Base-by-base conservation (phyloP, 345 rosid species). In the Eucalyptus marginata region DNA sequence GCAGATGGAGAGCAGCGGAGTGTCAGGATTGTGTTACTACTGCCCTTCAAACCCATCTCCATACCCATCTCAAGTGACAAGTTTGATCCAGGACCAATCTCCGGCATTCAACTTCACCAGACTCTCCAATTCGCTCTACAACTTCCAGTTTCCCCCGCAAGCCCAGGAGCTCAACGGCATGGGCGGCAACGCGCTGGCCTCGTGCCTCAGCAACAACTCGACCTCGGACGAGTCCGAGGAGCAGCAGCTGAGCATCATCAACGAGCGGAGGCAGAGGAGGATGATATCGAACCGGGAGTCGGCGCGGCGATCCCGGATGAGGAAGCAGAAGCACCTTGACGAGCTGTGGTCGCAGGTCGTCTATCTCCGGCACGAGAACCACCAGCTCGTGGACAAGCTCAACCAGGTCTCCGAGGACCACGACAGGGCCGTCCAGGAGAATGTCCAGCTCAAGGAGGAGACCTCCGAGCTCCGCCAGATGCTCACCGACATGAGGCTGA, bases 281-380 rank as follows among this genome's bases (percentile, higher is more conserved):
- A 89, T 89, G 90, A 87, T 89, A 80, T 89, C 90, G 25, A 89
- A 89, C 87, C 51, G 90, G 87, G 90, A 89, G 59, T 89, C 90
- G 5, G 90, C 90, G 1, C 66, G 90, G 58, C 81, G 90, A 27
- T 89, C 90, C 62, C 87, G 90, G 80, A 89, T 89, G 89, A 56
- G 90, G 84, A 89, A 89, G 89, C 90, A 89, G 87, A 87, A 86
- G 81, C 90, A 89, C 87, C 89, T 89, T 16, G 89, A 89, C 64
- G 90, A 89, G 90, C 90, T 89, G n/a, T 89, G 90, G 90, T 89
- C 90, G 24, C 90, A 89, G 90, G 90, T 89, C 5, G 90, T 89
- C 54, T 89, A 89, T 89, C 89, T 89, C 22, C 49, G 87, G 89
- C 85, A 87, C 31, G 90, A 89, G 90, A 87, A 89, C 89, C 66